Conservation (phyloP, 139 green algal genomes). For the Eudorina sp. region DNA sequence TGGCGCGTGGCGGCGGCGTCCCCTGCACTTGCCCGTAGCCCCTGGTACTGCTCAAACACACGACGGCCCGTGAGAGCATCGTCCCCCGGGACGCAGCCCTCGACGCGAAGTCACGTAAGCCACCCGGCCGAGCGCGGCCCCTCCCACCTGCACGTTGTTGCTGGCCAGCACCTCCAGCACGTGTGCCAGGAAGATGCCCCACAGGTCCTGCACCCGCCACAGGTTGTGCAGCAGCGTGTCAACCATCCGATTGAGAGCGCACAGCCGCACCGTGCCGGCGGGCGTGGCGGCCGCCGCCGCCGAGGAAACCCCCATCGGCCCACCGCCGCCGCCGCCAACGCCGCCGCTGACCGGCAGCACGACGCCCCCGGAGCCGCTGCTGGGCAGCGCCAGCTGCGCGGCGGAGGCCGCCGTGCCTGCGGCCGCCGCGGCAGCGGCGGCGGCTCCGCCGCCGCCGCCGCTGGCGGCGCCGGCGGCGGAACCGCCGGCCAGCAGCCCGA, state of each 20-base stretch:
- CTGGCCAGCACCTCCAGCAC: conserved; percentile 78
- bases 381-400: neutral
- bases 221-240: conserved; percentile 82
- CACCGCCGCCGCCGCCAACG: neutral
- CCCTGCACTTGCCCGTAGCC: too few relatives aligned
- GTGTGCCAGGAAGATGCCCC: conserved; percentile 85
- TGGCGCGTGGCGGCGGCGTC: too few relatives aligned
- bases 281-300: neutral
- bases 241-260: conserved; percentile 81
- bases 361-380: neutral
- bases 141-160: conserved; percentile 38
- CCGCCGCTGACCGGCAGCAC: neutral
- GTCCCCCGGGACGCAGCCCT: too few relatives aligned
- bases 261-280: conserved; percentile 59
- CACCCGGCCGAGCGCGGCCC: too few relatives aligned
- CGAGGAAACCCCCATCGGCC: neutral
- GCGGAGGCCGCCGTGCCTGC: neutral
- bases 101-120: too few relatives aligned
- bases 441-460: neutral
- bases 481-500: neutral
- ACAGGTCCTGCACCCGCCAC: conserved; percentile 78
- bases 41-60: too few relatives aligned
- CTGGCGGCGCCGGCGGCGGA: neutral
- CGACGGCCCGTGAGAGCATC: too few relatives aligned
- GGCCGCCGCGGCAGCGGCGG: too few relatives aligned